Evolutionary conservation across 2,329 filamentous ascomycete genomes (phyloP), one percentile per base, ranked within the genome.

Genomic region (Aspergillus melleus): DNA sequence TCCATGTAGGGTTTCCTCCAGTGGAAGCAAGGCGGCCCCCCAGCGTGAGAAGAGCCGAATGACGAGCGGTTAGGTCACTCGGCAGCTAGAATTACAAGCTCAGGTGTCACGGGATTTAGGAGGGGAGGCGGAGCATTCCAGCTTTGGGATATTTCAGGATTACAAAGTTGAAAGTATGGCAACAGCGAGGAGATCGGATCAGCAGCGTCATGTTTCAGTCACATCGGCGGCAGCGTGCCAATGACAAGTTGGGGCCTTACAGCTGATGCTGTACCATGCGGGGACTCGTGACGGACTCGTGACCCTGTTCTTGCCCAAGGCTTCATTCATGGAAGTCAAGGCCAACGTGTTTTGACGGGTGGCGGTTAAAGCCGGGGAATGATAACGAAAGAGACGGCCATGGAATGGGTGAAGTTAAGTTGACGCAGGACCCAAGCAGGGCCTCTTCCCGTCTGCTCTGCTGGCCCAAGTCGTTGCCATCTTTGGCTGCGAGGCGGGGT

Each of bases 211-310:
- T 58, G n/a, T 52, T 53, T 52, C 39, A 57, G 61, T 60, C 61
- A 60, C 55, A 24, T 47, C 44, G 44, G 26, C 4, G 46, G 36
- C 52, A 29, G 26, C 39, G 24, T 58, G 55, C 57, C 57, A 64
- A 57, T 60, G 57, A 62, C 32, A 51, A n/a, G n/a, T 29, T 54
- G 46, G 59, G 57, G 59, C 62, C 64, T 64, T 60, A 59, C 57
- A 61, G 58, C 57, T 62, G 58, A 49, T 63, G 58, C 50, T 57
- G 60, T 47, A 56, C 26, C 32, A 36, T 16, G 32, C 32, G 32
- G 32, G 12, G 32, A 29, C 26, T 29, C 26, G 26, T 29, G 26
- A 29, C 26, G 26, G 50, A 32, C 54, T 26, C 61, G 58, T 60
- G 55, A 58, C 60, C 44, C 2, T 22, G 20, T 16, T 8, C 22